phyloP scores from a whole-genome alignment of 2,329 filamentous ascomycete species.

The Ophiostoma montium region DNA sequence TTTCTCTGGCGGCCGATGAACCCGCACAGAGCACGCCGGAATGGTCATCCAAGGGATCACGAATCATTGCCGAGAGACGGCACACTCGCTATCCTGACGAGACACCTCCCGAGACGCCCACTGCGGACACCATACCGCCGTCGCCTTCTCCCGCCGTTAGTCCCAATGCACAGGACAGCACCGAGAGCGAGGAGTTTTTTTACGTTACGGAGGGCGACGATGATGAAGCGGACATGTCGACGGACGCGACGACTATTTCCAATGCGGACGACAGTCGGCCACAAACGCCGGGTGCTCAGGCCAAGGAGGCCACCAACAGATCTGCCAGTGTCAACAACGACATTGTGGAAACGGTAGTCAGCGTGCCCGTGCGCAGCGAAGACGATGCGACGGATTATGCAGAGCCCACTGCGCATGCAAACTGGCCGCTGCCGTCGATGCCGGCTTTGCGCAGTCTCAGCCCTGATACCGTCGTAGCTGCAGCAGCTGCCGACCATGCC shows the following conservation, averaged over 20 bases:
- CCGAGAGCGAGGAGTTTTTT: too few relatives aligned
- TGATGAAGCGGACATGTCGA: neutral
- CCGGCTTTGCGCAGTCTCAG: neutral
- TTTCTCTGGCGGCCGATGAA: neutral
- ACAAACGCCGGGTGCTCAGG: neutral
- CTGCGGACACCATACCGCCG: neutral
- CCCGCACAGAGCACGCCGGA: neutral
- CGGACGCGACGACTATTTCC: neutral
- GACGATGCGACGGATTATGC: neutral
- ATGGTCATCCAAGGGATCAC: neutral
- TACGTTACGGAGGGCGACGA: too few relatives aligned
- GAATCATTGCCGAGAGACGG: neutral
- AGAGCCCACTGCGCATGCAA: neutral
- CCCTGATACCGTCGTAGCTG: neutral
- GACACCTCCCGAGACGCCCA: slow-evolving; percentile 2
- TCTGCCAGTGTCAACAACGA: too few relatives aligned
- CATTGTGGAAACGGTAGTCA: neutral
- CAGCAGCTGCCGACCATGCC: too few relatives aligned
- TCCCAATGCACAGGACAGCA: too few relatives aligned
- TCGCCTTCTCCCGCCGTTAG: too few relatives aligned
- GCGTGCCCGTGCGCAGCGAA: neutral
- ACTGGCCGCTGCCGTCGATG: neutral
- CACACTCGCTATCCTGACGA: neutral
- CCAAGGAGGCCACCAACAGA: neutral
- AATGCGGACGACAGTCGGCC: neutral